Evolutionary conservation across 2,329 filamentous ascomycete genomes (phyloP), one percentile per base, ranked within the genome.

Genomic region (Hypoxylon sp.): DNA sequence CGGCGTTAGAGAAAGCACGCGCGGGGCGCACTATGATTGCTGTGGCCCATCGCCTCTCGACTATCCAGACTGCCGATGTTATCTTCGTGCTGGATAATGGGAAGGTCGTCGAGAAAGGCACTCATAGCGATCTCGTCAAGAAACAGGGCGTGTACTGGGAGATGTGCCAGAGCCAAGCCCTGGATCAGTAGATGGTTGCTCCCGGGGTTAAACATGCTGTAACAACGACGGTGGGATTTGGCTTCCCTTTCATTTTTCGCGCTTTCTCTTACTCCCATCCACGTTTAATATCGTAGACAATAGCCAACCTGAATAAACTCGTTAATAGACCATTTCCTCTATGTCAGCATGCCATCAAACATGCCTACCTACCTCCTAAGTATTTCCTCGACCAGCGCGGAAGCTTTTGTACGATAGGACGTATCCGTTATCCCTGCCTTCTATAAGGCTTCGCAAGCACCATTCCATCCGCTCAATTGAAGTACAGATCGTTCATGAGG

Each of bases 21-120:
- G 80, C 81, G 63, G 81, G 81, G 2, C 74, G 81, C 3, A 85
- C 90, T 1, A 89, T 88, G 45, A 78, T 93, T 3, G 88, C 88
- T 2, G 88, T 93, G 5, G 90, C 90, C 1, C 90, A 92, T 71
- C 79, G 89, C 9, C 76, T 92, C 48, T 87, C 87, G 0, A 92
- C 88, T 11, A 85, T 92, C 20, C 88, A 89, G 70, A 86, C 91
- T 63, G 88, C 89, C 1, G 86, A 92, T 70, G 76, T 86, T 8
- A 92, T 92, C 40, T 90, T 89, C 64, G 88, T 92, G 0, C 83
- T 93, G 49, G 87, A 88, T 3, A 80, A 86, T 46, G 84, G 86
- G 11, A 81, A 75, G 63, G 72, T 83, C 46, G 65, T 83, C n/a
- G 81, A 83, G 69, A 73, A 78, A 67, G 81, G 62, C 11, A 82